phyloP scores from a whole-genome alignment of 202 grass and related monocot genomes.

The Zizania palustris region DNA sequence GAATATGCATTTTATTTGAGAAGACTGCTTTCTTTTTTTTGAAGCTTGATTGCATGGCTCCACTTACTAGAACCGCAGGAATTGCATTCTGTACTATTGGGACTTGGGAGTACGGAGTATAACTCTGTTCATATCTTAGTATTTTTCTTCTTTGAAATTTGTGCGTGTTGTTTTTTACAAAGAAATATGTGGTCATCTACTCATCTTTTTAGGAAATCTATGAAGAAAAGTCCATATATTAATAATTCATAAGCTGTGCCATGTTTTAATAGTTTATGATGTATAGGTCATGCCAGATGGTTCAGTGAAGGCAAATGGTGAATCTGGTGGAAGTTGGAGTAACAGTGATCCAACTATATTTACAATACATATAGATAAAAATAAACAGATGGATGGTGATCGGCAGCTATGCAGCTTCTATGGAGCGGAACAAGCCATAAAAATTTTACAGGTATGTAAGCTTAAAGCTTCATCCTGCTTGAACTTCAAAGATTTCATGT shows the following conservation, averaged over 20 bases:
- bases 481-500: not conserved
- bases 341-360: conserved; percentile 49
- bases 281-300: conserved; percentile 30
- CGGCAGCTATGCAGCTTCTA: conserved; percentile 48
- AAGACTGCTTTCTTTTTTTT: too few species aligned
- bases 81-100: too few species aligned
- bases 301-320: conserved; percentile 36
- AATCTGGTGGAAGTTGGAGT: conserved; percentile 33
- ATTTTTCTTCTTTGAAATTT: too few species aligned
- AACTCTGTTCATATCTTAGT: too few species aligned
- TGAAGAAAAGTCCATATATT: not conserved
- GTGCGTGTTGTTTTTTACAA: too few species aligned
- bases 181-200: too few species aligned
- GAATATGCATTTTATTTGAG: too few species aligned
- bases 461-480: not conserved
- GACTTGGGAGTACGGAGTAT: too few species aligned
- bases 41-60: too few species aligned
- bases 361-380: not conserved
- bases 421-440: conserved; percentile 29
- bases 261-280: not conserved
- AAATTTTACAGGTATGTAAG: conserved; percentile 37
- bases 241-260: not conserved
- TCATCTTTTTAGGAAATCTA: not conserved
- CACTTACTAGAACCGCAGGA: too few species aligned
- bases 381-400: conserved; percentile 27